Base-by-base conservation (phyloP, 345 rosid genomes). In the Populus alba region DNA sequence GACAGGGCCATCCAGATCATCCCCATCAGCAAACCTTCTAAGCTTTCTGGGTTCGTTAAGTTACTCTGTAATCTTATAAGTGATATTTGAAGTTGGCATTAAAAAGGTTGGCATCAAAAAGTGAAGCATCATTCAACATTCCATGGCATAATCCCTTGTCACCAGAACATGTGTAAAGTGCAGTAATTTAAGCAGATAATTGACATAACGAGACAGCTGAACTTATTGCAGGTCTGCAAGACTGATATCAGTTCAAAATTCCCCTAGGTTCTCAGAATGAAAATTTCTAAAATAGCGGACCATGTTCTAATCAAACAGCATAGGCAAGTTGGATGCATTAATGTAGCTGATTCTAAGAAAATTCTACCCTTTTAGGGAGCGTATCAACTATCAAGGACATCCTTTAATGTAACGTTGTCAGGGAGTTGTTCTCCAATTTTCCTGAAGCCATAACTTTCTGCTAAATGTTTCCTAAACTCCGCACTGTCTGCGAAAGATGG, bases 371-470 rank as follows among this genome's bases (percentile, higher is more conserved):
- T 77, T 86, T 89, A 0, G 98, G 99, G 74, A 95, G 92, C 51
- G 98, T 89, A 79, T 90, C 92, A 7, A 93, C 97, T 89, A 79
- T 90, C 92, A 7, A 93, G 83, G 75, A 95, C 77, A 81, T 93
- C 89, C 89, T 85, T 95, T 74, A 93, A 82, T 2, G 91, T 91
- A 75, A 95, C 91, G 84, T 77, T 88, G 4, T 83, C 92, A 62
- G 98, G 98, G 84, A 93, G 95, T 22, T 89, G 91, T 84, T 92
- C 92, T 78, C 98, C 99, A 80, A 95, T 91, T 84, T 92, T 90
- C 79, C 72, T 85, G 82, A 95, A 93, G 39, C 99, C 99, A 83
- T 92, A 95, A 38, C 75, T 89, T 66, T 93, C 94, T 7, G 96
- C 93, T 70, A 91, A 77, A 80, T 90, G 86, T 41, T 90, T 87